Evolutionary conservation across 495 filamentous ascomycete species (phyloP).

Genomic region (Amphirosellinia nigrospora): DNA sequence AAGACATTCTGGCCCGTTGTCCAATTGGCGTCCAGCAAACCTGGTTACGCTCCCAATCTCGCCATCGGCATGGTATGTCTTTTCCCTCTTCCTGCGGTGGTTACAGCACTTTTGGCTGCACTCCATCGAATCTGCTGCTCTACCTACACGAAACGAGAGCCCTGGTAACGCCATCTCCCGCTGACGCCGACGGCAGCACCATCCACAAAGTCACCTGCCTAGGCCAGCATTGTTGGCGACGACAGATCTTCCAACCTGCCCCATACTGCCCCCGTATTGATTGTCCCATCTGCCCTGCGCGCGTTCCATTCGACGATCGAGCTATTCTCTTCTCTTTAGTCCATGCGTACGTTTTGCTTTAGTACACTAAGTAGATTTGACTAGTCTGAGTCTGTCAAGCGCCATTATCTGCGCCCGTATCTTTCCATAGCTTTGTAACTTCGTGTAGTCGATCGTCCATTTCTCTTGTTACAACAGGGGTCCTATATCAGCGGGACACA

Average conservation of each 20-base stretch:
- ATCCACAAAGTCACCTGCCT: constrained; percentile 28
- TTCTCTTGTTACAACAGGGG: constrained; percentile 22
- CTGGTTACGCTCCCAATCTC: constrained; percentile 17
- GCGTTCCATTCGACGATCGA: constrained; percentile 10
- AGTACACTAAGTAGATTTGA: not conserved
- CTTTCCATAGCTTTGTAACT: constrained; percentile 12
- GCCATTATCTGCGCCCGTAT: constrained; percentile 8
- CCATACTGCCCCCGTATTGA: constrained; percentile 21
- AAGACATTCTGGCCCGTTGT: constrained; percentile 2
- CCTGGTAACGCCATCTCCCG: not conserved
- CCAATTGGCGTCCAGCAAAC: constrained; percentile 9
- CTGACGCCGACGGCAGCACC: constrained; percentile 1
- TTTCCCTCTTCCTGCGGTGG: too few species aligned
- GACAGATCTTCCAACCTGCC: constrained; percentile 17
- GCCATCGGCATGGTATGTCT: constrained; percentile 18
- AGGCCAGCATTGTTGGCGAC: constrained; percentile 26
- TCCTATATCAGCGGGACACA: constrained; percentile 10
- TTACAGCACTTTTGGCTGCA: constrained; percentile 1
- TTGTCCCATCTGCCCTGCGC: constrained; percentile 9
- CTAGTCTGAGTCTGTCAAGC: constrained; percentile 11
- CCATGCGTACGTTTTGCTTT: not conserved
- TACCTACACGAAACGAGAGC: constrained; percentile 9
- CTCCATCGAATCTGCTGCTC: constrained; percentile 5
- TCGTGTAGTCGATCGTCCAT: constrained; percentile 9
- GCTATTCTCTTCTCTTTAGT: constrained; percentile 10